phyloP scores from a whole-genome alignment of 164 flowering plant species.

The Platanus orientalis region DNA sequence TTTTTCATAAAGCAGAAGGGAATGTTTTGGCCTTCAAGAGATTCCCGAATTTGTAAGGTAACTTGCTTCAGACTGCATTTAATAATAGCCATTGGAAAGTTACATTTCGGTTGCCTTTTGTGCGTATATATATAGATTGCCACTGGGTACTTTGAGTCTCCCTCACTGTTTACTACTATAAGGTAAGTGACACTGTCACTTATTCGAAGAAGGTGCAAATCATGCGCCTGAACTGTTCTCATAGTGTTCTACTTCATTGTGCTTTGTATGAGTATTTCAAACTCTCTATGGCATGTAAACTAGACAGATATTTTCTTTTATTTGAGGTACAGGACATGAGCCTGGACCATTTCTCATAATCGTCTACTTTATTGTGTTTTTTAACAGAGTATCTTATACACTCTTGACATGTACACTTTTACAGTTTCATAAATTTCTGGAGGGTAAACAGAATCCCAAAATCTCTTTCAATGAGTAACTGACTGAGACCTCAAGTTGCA shows the following conservation, averaged over 20 bases:
- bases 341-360: background rate
- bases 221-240: too few relatives aligned
- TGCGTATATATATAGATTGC: background rate
- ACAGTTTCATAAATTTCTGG: background rate
- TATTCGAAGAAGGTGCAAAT: too few relatives aligned
- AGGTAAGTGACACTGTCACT: background rate
- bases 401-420: background rate
- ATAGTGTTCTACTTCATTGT: too few relatives aligned
- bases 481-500: slow-evolving; percentile 4
- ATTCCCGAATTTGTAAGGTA: slow-evolving; percentile 17
- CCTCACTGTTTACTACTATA: background rate
- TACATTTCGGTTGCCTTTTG: slow-evolving; percentile 6
- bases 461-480: background rate
- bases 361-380: slow-evolving; percentile 1
- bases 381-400: too few relatives aligned
- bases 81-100: slow-evolving; percentile 11
- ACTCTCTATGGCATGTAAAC: too few relatives aligned
- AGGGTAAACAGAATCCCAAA: background rate
- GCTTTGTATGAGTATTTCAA: too few relatives aligned
- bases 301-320: too few relatives aligned
- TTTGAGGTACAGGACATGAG: background rate
- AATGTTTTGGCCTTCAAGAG: slow-evolving; percentile 17
- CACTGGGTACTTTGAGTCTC: background rate
- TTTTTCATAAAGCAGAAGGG: slow-evolving; percentile 16
- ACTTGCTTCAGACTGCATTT: slow-evolving; percentile 19